Evolutionary conservation across 805 yeast genomes (phyloP).

Genomic region (Vanderwaltozyma tropicalis): DNA sequence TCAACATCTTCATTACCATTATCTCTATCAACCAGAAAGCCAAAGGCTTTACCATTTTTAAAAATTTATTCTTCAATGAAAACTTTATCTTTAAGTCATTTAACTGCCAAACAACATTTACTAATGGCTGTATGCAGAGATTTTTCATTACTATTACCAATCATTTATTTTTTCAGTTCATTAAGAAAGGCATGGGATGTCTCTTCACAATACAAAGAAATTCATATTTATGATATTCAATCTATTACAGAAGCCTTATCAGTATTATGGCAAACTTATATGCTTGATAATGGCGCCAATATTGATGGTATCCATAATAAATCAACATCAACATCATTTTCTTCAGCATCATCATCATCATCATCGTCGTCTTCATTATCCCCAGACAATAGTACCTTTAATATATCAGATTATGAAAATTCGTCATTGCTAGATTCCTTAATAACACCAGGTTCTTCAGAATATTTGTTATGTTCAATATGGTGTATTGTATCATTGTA

Average conservation of each 20-base stretch:
- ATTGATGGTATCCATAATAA: background rate
- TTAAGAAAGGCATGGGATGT: slow-evolving; percentile 23
- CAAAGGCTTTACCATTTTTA: slow-evolving; percentile 3
- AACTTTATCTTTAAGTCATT: slow-evolving; percentile 54
- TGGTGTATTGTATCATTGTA: slow-evolving; percentile 91
- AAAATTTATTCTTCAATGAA: slow-evolving; percentile 33
- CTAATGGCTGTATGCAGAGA: slow-evolving; percentile 71
- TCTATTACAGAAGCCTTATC: slow-evolving; percentile 15
- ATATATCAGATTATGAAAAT: background rate
- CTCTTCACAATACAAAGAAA: slow-evolving; percentile 10
- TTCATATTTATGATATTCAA: slow-evolving; percentile 18
- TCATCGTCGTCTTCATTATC: background rate
- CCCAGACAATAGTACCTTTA: background rate
- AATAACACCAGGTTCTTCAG: slow-evolving; percentile 61
- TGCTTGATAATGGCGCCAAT: slow-evolving; percentile 17
- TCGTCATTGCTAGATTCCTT: slow-evolving; percentile 9
- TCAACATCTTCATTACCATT: background rate
- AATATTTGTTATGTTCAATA: slow-evolving; percentile 70
- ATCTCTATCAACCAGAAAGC: background rate
- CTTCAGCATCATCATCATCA: slow-evolving; percentile 9
- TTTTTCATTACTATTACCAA: slow-evolving; percentile 59
- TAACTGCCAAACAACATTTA: slow-evolving; percentile 68
- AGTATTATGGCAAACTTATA: slow-evolving; percentile 15
- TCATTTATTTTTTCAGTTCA: slow-evolving; percentile 42
- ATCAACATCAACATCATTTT: slow-evolving; percentile 3